Base-by-base conservation (phyloP, 345 rosid species). In the Mallotus nudiflorus region DNA sequence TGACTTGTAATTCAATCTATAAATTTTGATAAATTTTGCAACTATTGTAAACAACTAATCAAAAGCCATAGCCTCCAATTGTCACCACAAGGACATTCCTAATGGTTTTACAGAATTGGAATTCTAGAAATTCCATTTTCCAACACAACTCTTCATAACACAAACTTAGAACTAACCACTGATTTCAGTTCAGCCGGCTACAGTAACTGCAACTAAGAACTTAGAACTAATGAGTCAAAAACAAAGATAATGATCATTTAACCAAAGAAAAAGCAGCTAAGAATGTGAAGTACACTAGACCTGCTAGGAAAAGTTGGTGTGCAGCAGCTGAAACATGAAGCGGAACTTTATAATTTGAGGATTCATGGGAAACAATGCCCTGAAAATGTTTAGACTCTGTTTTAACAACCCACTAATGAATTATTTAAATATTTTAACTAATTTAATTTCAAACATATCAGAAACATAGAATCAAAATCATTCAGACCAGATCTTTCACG, bases 401-500 rank as follows among this genome's bases (percentile, higher is more conserved):
- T 55, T 67, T 54, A 56, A 57, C 14, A 51, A 56, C 54, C 44
- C 58, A 25, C 35, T 48, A 15, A 24, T 24, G 13, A 45, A 12
- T 27, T 22, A 53, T 15, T 31, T 51, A 70, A 75, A 55, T 61
- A n/a, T 9, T 44, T 31, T 9, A 42, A 4, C 14, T 9, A 42
- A 42, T 42, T 48, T 66, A 14, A 5, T 8, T 42, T 57, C 28
- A 49, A 67, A 39, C 4, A 42, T 39, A 68, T 13, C 15, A 42
- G 2, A 42, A 42, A 4, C 5, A 64, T 1, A 49, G 62, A 51
- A 24, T 20, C 67, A 66, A 62, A 35, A 63, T 70, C 3, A 42
- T 80, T 68, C 89, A 75, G 63, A 93, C 97, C 91, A 93, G 82
- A 84, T 93, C 98, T 87, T 93, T 93, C 80, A 93, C 97, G 83